These are phyloP conservation scores for Abrus pulchellus DNA, from an alignment of 306 rosid genomes.

Conservation along the genomic window DNA sequence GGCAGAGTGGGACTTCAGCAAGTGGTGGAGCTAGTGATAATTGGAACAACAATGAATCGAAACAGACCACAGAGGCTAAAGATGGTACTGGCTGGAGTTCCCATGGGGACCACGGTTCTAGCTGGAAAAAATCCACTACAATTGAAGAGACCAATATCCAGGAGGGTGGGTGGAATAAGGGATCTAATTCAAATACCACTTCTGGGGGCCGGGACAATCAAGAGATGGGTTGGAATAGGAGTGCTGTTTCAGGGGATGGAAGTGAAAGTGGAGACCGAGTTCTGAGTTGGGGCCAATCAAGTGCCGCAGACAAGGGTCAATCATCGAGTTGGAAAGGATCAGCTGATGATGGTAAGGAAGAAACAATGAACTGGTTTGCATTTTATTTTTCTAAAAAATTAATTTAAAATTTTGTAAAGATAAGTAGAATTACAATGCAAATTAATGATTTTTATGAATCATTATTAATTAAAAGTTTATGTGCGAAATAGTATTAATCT, in stretches of 20 bases:
- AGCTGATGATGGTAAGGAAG: slow-evolving; percentile 52
- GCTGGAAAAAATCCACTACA: slow-evolving; percentile 48
- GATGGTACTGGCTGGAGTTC: slow-evolving; percentile 4
- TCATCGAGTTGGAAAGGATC: slow-evolving; percentile 56
- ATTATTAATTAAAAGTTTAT: background rate
- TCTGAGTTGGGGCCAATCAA: slow-evolving; percentile 46
- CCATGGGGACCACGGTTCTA: slow-evolving; percentile 35
- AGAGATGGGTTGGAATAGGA: background rate
- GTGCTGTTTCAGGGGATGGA: slow-evolving; percentile 24
- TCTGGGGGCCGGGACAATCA: slow-evolving; percentile 10
- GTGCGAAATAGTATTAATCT: background rate
- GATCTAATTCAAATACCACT: slow-evolving; percentile 39
- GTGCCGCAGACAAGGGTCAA: slow-evolving; percentile 51
- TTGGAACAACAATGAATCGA: slow-evolving; percentile 39
- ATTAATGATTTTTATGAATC: background rate
- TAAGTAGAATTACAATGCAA: background rate
- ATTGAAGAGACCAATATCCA: slow-evolving; percentile 30
- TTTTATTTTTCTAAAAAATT: too few species aligned
- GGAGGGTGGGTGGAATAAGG: slow-evolving; percentile 49
- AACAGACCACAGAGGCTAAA: background rate
- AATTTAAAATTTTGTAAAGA: background rate
- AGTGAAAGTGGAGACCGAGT: slow-evolving; percentile 29
- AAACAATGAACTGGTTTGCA: background rate
- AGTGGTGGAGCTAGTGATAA: slow-evolving; percentile 33
- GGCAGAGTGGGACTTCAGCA: slow-evolving; percentile 47